Conservation (phyloP, 1,284 basidiomycete genomes). For the Sporisorium graminicola region DNA sequence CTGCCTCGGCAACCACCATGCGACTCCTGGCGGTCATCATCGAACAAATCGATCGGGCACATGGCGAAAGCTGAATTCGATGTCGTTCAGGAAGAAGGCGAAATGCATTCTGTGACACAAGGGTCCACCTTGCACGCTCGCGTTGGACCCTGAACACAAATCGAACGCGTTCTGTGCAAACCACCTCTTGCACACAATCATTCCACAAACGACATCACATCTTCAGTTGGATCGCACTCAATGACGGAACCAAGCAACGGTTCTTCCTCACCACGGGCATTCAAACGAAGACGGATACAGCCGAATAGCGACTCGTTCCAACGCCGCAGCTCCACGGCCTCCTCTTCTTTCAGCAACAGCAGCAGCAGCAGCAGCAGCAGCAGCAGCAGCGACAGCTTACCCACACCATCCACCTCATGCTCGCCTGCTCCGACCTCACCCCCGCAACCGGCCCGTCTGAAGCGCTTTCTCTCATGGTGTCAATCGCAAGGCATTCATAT, state of each 20-base stretch:
- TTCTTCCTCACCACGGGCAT: not conserved
- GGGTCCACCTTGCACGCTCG: slow-evolving; percentile 15
- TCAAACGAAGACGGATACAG: not conserved
- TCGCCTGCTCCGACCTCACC: slow-evolving; percentile 1
- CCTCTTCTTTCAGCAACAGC: not conserved
- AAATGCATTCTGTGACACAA: not conserved
- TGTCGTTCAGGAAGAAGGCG: not conserved
- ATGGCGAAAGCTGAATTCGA: not conserved
- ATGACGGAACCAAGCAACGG: not conserved
- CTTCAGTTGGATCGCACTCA: not conserved
- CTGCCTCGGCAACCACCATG: no score
- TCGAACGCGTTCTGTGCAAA: slow-evolving; percentile 10
- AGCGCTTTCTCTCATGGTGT: slow-evolving; percentile 33
- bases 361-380: not conserved
- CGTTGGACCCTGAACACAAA: slow-evolving; percentile 22
- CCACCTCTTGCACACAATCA: not conserved
- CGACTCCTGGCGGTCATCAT: not conserved
- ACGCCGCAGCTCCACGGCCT: not conserved
- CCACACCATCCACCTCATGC: slow-evolving; percentile 19
- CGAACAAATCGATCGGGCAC: slow-evolving; percentile 6
- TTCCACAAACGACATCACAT: slow-evolving; percentile 1
- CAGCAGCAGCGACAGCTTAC: slow-evolving; percentile 2
- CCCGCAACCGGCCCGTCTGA: not conserved
- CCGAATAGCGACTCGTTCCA: not conserved
- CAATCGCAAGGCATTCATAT: slow-evolving; percentile 8